These are phyloP conservation scores for button mushroom (Agaricus bisporus) DNA, from an alignment of 768 basidiomycete species.

Conservation along the genomic window DNA sequence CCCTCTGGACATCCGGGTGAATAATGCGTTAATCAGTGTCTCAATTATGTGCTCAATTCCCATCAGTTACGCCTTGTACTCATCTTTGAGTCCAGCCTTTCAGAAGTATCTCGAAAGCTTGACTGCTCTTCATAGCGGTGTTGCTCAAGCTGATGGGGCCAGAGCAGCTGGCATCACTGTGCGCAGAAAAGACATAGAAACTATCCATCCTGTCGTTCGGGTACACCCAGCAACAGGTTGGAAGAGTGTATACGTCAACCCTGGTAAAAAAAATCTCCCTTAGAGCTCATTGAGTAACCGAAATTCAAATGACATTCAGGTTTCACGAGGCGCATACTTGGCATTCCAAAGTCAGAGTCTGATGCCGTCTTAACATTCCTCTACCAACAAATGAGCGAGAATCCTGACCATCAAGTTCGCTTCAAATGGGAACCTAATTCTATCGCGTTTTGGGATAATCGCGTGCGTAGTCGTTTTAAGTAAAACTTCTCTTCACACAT, in stretches of 20 bases:
- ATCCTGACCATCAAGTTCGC: slow-evolving; percentile 69
- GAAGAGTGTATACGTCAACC: slow-evolving; percentile 82
- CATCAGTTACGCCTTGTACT: slow-evolving; percentile 73
- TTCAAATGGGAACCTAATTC: slow-evolving; percentile 75
- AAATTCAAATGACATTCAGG: slow-evolving; percentile 28
- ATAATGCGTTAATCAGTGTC: slow-evolving; percentile 12
- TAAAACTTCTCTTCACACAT: not conserved
- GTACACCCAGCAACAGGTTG: slow-evolving; percentile 82
- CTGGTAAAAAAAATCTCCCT: slow-evolving; percentile 31
- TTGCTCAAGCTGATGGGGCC: slow-evolving; percentile 72
- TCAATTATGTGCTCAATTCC: not conserved
- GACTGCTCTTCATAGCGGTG: slow-evolving; percentile 68
- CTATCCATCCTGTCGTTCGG: slow-evolving; percentile 74
- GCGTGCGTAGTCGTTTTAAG: slow-evolving; percentile 35
- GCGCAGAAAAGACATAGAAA: slow-evolving; percentile 62
- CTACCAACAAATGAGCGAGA: slow-evolving; percentile 64
- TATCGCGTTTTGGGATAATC: slow-evolving; percentile 84
- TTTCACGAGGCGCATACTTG: slow-evolving; percentile 75
- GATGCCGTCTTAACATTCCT: slow-evolving; percentile 66
- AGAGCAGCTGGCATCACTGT: slow-evolving; percentile 65
- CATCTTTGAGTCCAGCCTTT: slow-evolving; percentile 67
- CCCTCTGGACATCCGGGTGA: slow-evolving; percentile 75
- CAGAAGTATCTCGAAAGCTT: slow-evolving; percentile 74
- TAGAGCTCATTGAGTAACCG: too few relatives aligned
- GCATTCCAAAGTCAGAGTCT: slow-evolving; percentile 78